phyloP scores from a whole-genome alignment of 1,139 yeast species.

The Sugiyamaella neomexicana region DNA sequence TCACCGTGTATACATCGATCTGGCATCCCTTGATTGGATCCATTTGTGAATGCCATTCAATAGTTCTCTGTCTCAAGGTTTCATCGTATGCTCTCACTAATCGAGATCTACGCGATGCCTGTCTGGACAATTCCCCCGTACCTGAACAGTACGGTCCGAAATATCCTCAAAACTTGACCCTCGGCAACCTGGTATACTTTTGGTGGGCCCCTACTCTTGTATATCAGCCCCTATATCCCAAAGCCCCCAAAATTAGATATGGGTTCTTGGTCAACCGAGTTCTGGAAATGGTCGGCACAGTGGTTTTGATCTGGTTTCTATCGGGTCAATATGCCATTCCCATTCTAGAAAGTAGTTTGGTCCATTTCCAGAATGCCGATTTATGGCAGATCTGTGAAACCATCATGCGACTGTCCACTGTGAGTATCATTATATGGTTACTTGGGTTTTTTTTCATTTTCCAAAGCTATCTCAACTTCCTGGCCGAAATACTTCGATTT shows the following conservation, averaged over 20 bases:
- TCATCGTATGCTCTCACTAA: constrained; percentile 48
- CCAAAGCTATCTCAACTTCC: constrained; percentile 51
- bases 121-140: constrained; percentile 28
- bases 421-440: constrained; percentile 47
- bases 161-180: constrained; percentile 46
- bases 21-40: constrained; percentile 49
- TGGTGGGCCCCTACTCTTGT: constrained; percentile 51
- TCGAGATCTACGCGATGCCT: constrained; percentile 43
- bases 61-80: constrained; percentile 45
- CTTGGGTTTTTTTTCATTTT: constrained; percentile 45
- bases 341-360: constrained; percentile 42
- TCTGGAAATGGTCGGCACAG: constrained; percentile 40
- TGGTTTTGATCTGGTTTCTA: constrained; percentile 41
- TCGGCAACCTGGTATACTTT: constrained; percentile 42
- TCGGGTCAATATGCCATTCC: constrained; percentile 47
- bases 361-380: constrained; percentile 32
- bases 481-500: constrained; percentile 61
- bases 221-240: constrained; percentile 50
- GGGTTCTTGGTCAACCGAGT: constrained; percentile 40
- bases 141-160: constrained; percentile 41
- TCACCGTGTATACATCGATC: constrained; percentile 39
- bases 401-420: constrained; percentile 43
- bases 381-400: constrained; percentile 41
- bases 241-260: constrained; percentile 38
- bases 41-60: constrained; percentile 43